Conservation (phyloP, 305 asterid genomes). For the Solanum aculeatissimum region DNA sequence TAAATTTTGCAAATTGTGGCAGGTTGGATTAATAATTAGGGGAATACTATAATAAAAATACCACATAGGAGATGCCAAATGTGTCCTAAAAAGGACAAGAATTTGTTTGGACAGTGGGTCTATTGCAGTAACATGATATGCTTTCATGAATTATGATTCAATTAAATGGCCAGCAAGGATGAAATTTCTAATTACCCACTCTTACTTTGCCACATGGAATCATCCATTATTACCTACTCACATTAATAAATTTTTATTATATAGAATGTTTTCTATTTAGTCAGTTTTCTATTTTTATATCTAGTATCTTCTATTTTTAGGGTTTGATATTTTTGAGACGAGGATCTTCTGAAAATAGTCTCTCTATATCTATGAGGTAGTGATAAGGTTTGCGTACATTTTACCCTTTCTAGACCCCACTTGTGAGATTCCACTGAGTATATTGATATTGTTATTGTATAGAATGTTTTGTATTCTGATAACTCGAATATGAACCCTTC, state of each 20-base stretch:
- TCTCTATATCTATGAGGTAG: too few species aligned
- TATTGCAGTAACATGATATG: constrained; percentile 49
- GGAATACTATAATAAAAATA: constrained; percentile 1
- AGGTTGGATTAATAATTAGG: not conserved
- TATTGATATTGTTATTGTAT: too few species aligned
- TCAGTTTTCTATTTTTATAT: too few species aligned
- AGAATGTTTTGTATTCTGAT: not conserved
- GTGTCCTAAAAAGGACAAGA: constrained; percentile 12
- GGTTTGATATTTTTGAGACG: too few species aligned
- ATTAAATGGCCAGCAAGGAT: constrained; percentile 14
- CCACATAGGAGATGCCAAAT: constrained; percentile 20
- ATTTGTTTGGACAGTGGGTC: constrained; percentile 19
- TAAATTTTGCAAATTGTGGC: not conserved
- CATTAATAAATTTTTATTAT: not conserved
- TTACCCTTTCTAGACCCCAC: too few species aligned
- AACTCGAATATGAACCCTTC: not conserved
- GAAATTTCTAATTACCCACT: not conserved
- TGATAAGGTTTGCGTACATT: too few species aligned
- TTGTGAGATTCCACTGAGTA: too few species aligned
- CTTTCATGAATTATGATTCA: constrained; percentile 9
- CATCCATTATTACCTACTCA: not conserved
- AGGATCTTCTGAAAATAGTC: too few species aligned
- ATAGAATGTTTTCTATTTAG: not conserved
- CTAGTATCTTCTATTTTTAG: too few species aligned
- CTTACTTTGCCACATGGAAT: constrained; percentile 13